Evolutionary conservation across 805 yeast genomes (phyloP).

Genomic region (Wickerhamiella parazyma): DNA sequence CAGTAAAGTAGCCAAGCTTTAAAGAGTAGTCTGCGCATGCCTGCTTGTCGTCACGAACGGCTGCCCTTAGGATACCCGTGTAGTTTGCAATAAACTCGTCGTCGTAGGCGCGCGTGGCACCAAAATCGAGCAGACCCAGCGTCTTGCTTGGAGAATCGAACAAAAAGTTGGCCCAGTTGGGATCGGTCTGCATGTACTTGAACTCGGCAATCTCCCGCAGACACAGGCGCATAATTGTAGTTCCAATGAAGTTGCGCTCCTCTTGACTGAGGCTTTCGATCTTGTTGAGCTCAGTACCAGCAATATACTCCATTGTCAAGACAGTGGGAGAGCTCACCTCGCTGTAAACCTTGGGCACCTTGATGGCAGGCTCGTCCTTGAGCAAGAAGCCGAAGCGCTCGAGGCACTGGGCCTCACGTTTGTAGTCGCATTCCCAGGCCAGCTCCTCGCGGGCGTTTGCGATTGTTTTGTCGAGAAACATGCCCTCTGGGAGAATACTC

Average conservation of each 20-base stretch:
- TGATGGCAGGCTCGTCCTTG: constrained; percentile 47
- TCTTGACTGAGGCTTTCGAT: constrained; percentile 55
- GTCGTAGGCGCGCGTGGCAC: constrained; percentile 77
- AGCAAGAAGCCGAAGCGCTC: constrained; percentile 52
- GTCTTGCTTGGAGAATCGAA: constrained; percentile 58
- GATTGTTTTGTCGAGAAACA: constrained; percentile 80
- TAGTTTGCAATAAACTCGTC: constrained; percentile 57
- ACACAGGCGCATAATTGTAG: constrained; percentile 75
- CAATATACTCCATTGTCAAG: constrained; percentile 78
- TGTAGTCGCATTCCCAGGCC: constrained; percentile 95
- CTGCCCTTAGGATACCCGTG: constrained; percentile 56
- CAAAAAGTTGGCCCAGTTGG: constrained; percentile 96
- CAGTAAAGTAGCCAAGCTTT: constrained; percentile 79
- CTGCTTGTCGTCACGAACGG: constrained; percentile 52
- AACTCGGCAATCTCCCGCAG: constrained; percentile 71
- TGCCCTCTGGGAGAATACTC: constrained; percentile 73
- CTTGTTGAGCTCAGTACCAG: constrained; percentile 70
- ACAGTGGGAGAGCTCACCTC: constrained; percentile 70
- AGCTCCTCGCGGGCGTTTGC: constrained; percentile 87
- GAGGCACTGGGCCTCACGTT: constrained; percentile 72
- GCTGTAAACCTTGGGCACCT: constrained; percentile 69
- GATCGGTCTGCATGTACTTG: constrained; percentile 95
- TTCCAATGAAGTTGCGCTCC: constrained; percentile 67
- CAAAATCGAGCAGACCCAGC: constrained; percentile 85
- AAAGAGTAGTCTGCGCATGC: constrained; percentile 51